Evolutionary conservation across 441 rosid species (phyloP).

Genomic region (Corymbia citriodora): DNA sequence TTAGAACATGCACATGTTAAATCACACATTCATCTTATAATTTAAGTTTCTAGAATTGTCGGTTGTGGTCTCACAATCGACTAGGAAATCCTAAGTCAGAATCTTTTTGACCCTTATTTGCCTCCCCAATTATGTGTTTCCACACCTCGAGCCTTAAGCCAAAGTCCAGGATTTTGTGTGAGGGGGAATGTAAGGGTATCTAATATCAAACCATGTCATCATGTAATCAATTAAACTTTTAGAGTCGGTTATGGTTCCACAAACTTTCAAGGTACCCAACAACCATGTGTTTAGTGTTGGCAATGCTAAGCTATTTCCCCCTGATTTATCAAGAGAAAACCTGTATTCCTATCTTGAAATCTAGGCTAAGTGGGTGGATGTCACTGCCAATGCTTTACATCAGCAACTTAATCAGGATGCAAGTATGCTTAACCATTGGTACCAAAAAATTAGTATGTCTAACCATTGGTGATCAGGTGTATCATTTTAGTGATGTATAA

Average conservation of each 20-base stretch:
- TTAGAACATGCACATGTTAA: neutral
- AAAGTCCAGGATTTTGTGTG: neutral
- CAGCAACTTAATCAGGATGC: neutral
- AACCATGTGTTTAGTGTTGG: neutral
- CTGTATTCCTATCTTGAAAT: neutral
- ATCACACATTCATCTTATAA: neutral
- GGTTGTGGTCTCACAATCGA: neutral
- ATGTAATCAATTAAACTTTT: neutral
- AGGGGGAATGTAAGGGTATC: neutral
- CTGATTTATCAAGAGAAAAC: neutral
- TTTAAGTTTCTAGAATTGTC: neutral
- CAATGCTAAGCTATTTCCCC: neutral
- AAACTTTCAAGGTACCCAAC: neutral
- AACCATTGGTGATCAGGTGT: neutral
- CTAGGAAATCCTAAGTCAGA: neutral
- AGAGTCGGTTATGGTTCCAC: neutral
- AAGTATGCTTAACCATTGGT: neutral
- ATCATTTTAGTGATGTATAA: neutral
- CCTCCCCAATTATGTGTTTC: neutral
- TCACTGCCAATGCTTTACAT: neutral
- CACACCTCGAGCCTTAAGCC: neutral
- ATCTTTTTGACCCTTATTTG: neutral
- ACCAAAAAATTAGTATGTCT: neutral
- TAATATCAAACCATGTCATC: neutral
- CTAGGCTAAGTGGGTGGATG: neutral